A percentile compares a stretch with the other conserved stretches of the same genome.
Conservation (phyloP, 106 monocot genomes). For the Dactylorhiza incarnata region DNA sequence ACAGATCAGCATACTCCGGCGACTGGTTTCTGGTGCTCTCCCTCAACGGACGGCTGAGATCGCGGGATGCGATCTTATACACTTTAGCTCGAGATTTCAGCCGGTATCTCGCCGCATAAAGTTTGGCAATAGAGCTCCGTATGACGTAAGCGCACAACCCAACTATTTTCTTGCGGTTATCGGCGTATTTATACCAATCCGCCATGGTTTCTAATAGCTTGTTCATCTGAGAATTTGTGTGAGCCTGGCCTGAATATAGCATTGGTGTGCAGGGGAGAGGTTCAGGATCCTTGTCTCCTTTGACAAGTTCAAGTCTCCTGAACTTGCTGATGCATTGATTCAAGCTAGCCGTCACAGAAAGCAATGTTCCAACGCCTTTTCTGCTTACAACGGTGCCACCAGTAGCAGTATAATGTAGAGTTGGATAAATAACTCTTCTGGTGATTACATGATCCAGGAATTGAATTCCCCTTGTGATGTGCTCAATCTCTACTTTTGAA, state of each 20-base stretch:
- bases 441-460: constrained; percentile 90
- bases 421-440: constrained; percentile 72
- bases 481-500: constrained; percentile 75
- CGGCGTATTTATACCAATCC: constrained; percentile 93
- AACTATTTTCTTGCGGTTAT: constrained; percentile 91
- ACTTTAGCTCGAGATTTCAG: constrained; percentile 97
- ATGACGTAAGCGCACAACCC: constrained; percentile 95
- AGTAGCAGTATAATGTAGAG: constrained; percentile 66
- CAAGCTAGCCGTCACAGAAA: constrained; percentile 82
- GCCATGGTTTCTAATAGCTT: constrained; percentile 96
- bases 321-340: constrained; percentile 62
- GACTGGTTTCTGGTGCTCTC: constrained; percentile 58
- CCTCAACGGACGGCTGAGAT: constrained; percentile 70
- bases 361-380: constrained; percentile 85
- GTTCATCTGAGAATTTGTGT: constrained; percentile 97
- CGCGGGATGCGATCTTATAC: constrained; percentile 72
- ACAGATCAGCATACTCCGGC: constrained; percentile 87
- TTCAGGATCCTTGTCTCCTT: constrained; percentile 89
- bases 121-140: constrained; percentile 84
- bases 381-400: constrained; percentile 74
- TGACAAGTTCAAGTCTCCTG: constrained; percentile 76
- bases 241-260: constrained; percentile 94
- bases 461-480: constrained; percentile 81
- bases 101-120: constrained; percentile 93
- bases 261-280: constrained; percentile 87